phyloP scores from a whole-genome alignment of 306 rosid genomes.

The Dalbergia oliveri region DNA sequence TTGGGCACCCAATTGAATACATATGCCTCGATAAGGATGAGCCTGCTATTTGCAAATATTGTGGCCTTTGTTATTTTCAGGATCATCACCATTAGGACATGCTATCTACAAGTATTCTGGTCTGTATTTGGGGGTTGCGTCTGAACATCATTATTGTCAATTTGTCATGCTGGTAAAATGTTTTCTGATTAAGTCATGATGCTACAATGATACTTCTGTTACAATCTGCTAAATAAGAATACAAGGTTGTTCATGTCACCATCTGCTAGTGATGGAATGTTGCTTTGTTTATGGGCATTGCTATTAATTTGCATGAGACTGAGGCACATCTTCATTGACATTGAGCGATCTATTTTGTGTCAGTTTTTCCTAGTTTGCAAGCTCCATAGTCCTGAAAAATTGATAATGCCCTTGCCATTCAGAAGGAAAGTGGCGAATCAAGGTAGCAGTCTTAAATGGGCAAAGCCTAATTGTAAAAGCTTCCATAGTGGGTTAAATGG shows the following conservation, averaged over 20 bases:
- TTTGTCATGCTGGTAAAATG: constrained; percentile 30
- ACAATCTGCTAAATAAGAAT: constrained; percentile 59
- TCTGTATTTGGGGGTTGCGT: constrained; percentile 41
- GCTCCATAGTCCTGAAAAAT: neutral
- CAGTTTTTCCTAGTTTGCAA: constrained; percentile 15
- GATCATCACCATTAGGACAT: constrained; percentile 78
- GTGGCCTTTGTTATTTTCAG: constrained; percentile 84
- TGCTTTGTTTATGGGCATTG: constrained; percentile 6
- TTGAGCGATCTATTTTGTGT: constrained; percentile 11
- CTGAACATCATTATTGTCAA: constrained; percentile 34
- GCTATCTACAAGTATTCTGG: constrained; percentile 36
- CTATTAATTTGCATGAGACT: too few species aligned
- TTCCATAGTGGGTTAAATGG: neutral
- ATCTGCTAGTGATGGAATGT: constrained; percentile 30
- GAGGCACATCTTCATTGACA: constrained; percentile 22
- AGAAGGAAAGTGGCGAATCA: neutral
- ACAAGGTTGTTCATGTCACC: constrained; percentile 46
- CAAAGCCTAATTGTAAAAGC: neutral
- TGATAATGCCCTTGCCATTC: neutral
- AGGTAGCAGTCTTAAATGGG: constrained; percentile 14
- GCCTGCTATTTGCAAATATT: constrained; percentile 95
- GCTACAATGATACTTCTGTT: constrained; percentile 42
- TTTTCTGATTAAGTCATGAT: constrained; percentile 46
- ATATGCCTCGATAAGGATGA: constrained; percentile 82
- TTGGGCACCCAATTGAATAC: constrained; percentile 93